phyloP scores from a whole-genome alignment of 2,329 filamentous ascomycete species.

The Mariannaea sp. region DNA sequence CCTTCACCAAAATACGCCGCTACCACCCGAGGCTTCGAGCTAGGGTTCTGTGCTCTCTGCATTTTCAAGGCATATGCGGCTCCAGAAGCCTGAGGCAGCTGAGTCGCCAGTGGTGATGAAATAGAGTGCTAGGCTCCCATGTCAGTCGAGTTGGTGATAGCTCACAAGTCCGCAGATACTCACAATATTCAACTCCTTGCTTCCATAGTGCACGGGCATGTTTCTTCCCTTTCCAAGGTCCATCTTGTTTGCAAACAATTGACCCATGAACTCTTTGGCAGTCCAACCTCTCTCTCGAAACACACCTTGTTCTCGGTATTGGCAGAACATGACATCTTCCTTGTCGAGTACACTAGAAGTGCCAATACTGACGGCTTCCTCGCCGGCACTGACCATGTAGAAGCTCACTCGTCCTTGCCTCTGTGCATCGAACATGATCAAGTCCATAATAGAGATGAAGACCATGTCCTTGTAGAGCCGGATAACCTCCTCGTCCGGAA shows the following conservation, averaged over 20 bases:
- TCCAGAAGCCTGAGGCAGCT: conserved; percentile 86
- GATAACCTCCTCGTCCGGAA: conserved; percentile 65
- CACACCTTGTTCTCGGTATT: conserved; percentile 93
- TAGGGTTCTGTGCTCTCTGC: conserved; percentile 74
- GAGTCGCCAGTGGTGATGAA: conserved; percentile 80
- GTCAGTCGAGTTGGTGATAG: conserved; percentile 12
- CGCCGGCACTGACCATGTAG: conserved; percentile 95
- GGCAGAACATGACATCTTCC: conserved; percentile 90
- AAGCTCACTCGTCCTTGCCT: conserved; percentile 92
- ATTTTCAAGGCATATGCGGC: conserved; percentile 88
- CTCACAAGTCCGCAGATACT: conserved; percentile 37
- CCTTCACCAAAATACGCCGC: conserved; percentile 91
- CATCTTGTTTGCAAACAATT: conserved; percentile 85
- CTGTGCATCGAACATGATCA: conserved; percentile 98
- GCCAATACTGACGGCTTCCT: conserved; percentile 92
- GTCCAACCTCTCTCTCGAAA: conserved; percentile 89
- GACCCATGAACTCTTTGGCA: conserved; percentile 89
- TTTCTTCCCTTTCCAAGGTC: conserved; percentile 84
- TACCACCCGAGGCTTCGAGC: conserved; percentile 68
- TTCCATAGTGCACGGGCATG: conserved; percentile 98
- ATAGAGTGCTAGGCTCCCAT: conserved; percentile 70
- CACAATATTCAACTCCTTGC: conserved; percentile 80
- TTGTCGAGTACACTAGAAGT: conserved; percentile 81
- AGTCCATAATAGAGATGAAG: conserved; percentile 81
- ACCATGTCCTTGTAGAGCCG: conserved; percentile 70